These are phyloP conservation scores for Lumnitzera littorea DNA, from an alignment of 345 rosid genomes.

Conservation along the genomic window DNA sequence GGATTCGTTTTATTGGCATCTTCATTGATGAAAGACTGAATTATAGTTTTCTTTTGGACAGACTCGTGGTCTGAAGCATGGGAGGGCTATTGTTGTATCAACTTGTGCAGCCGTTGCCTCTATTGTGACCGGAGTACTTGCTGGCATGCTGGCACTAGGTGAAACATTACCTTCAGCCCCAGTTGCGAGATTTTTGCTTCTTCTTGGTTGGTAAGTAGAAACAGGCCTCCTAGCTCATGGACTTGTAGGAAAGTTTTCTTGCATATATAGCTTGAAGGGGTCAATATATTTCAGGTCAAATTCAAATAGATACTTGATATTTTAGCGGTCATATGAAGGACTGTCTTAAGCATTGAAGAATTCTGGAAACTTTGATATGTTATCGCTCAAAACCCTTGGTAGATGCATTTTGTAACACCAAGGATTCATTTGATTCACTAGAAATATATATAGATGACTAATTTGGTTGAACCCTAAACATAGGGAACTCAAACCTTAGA, in stretches of 20 bases:
- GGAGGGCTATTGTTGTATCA: conserved; percentile 88
- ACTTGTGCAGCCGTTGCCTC: conserved; percentile 98
- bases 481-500: too few relatives aligned
- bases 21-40: conserved; percentile 1
- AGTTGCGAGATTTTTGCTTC: conserved; percentile 58
- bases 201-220: conserved; percentile 66
- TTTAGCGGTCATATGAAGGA: too few relatives aligned
- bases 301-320: too few relatives aligned
- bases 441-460: too few relatives aligned
- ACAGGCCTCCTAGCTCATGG: not conserved
- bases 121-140: conserved; percentile 88
- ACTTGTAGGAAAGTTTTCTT: not conserved
- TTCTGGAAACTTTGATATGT: too few relatives aligned
- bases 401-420: too few relatives aligned
- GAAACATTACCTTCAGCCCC: conserved; percentile 83
- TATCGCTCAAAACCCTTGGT: too few relatives aligned
- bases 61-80: conserved; percentile 94
- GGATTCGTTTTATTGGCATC: not conserved
- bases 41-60: conserved; percentile 18
- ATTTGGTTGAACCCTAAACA: too few relatives aligned
- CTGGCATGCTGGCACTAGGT: conserved; percentile 93
- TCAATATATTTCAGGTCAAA: not conserved
- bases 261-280: not conserved
- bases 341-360: too few relatives aligned
- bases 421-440: too few relatives aligned